Percentiles rank a stretch among this genome's conserved stretches.
Evolutionary conservation across 1,284 basidiomycete species (phyloP).

Genomic region (Cystobasidiaceae sp.): DNA sequence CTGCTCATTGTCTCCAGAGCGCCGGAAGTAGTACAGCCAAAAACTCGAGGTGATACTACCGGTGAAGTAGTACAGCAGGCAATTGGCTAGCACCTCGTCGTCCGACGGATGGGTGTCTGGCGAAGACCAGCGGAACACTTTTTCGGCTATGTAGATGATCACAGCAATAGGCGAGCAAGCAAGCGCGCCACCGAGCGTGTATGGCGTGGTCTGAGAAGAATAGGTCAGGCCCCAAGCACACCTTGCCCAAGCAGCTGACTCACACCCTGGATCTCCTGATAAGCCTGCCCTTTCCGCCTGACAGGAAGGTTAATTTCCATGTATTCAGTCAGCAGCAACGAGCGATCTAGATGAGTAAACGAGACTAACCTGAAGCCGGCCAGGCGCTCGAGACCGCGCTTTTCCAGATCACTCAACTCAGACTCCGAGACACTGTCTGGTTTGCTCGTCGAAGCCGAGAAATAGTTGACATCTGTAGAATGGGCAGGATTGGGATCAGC

Average conservation of each 20-base stretch:
- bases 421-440: background rate
- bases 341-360: background rate
- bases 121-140: constrained; percentile 31
- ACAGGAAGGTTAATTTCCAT: background rate
- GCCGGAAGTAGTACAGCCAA: constrained; percentile 29
- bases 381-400: constrained; percentile 18
- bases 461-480: constrained; percentile 22
- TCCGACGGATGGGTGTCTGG: constrained; percentile 13
- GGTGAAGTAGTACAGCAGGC: constrained; percentile 31
- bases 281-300: constrained; percentile 20
- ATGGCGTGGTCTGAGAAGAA: constrained; percentile 11
- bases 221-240: background rate
- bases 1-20: constrained; percentile 2
- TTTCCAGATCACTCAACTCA: constrained; percentile 15
- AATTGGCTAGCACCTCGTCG: constrained; percentile 22
- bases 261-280: constrained; percentile 24
- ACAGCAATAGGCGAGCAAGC: constrained; percentile 18
- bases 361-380: constrained; percentile 16
- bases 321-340: background rate
- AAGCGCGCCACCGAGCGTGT: constrained; percentile 30
- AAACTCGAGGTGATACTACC: constrained; percentile 8
- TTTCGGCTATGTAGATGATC: constrained; percentile 30
- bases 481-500: too few species aligned
- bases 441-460: constrained; percentile 16
- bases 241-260: background rate